A percentile compares a stretch with the other conserved stretches of the same genome.
phyloP scores from a whole-genome alignment of 1,284 basidiomycete species.

The Puccinia sorghi region DNA sequence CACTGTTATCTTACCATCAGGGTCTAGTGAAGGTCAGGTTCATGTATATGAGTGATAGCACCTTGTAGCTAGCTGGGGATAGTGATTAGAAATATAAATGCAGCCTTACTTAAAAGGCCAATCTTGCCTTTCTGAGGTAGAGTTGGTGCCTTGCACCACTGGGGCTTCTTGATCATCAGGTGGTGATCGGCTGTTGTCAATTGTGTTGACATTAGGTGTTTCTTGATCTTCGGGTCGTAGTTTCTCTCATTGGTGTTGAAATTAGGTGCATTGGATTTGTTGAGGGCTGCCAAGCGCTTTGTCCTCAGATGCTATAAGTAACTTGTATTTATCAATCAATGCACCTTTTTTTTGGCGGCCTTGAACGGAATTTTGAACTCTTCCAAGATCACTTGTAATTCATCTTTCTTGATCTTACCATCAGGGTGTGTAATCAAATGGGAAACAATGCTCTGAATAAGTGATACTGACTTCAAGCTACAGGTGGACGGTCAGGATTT shows the following conservation, averaged over 20 bases:
- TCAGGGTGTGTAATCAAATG: not conserved
- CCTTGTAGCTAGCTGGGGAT: not conserved
- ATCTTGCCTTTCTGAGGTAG: not conserved
- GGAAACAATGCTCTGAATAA: too few species aligned
- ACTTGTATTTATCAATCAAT: not conserved
- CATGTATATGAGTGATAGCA: not conserved
- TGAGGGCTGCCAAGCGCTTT: not conserved
- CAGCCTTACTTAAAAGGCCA: not conserved
- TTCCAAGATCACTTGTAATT: not conserved
- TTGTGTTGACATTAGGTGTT: not conserved
- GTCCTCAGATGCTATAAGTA: not conserved
- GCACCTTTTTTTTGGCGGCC: not conserved
- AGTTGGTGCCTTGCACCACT: not conserved
- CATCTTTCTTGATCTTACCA: not conserved
- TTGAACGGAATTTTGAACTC: not conserved
- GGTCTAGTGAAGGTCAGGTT: not conserved
- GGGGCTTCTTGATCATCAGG: not conserved
- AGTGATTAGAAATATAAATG: not conserved
- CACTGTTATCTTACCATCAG: not conserved
- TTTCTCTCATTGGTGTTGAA: not conserved
- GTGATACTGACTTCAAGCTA: too few species aligned
- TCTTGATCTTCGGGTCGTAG: not conserved
- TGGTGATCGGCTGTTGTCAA: not conserved
- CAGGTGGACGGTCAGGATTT: too few species aligned
- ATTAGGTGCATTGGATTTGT: not conserved